These are phyloP conservation scores for Eucalyptus fibrosa DNA, from an alignment of 345 rosid species.

Conservation along the genomic window DNA sequence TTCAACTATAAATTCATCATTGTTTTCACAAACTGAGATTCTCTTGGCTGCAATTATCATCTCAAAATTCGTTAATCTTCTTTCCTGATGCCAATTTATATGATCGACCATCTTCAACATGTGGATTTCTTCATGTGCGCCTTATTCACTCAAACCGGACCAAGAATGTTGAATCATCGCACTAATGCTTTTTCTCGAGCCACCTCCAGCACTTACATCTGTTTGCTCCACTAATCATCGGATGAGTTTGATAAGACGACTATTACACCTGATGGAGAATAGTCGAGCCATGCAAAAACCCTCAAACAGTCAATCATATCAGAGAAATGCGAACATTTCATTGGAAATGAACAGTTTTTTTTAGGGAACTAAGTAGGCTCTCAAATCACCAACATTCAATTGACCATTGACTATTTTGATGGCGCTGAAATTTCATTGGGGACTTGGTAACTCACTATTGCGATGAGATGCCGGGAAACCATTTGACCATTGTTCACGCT, in stretches of 20 bases:
- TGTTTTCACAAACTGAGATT: background rate
- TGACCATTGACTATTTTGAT: background rate
- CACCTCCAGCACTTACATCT: background rate
- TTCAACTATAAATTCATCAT: background rate
- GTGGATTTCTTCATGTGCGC: background rate
- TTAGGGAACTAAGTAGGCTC: background rate
- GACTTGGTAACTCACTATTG: background rate
- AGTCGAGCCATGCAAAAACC: background rate
- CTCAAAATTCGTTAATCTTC: background rate
- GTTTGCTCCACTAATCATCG: background rate
- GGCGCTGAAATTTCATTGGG: background rate
- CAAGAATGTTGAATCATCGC: background rate
- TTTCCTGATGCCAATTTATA: background rate
- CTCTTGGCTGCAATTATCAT: background rate
- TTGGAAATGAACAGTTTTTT: background rate
- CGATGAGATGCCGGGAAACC: background rate
- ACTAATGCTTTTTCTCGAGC: background rate
- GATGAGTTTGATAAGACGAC: background rate
- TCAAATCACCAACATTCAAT: background rate
- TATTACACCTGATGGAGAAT: background rate
- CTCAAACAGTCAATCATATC: background rate
- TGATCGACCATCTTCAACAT: background rate
- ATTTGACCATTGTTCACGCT: background rate
- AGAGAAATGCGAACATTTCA: background rate
- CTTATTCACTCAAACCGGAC: background rate